These are phyloP conservation scores for Cubamyces sp. DNA, from an alignment of 768 basidiomycete species.

Conservation along the genomic window DNA sequence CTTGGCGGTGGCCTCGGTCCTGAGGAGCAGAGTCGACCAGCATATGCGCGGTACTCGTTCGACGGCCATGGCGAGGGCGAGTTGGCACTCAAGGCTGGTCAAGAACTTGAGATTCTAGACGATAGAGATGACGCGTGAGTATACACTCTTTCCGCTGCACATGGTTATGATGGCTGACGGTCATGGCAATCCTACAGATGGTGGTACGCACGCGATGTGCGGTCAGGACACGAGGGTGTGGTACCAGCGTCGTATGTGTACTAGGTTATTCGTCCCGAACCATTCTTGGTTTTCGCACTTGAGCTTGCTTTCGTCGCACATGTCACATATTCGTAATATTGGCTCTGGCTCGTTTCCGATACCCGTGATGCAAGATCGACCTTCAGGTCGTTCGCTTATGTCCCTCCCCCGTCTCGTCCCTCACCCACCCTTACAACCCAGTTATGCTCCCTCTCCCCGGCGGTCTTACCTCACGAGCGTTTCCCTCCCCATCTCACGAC, in stretches of 20 bases:
- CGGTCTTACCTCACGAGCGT: background rate
- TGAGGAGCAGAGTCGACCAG: slow-evolving; percentile 74
- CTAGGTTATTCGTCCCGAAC: slow-evolving; percentile 43
- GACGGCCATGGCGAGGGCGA: slow-evolving; percentile 82
- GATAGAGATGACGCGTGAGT: slow-evolving; percentile 81
- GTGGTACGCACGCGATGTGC: slow-evolving; percentile 90
- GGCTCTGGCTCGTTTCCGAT: slow-evolving; percentile 30
- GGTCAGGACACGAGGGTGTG: slow-evolving; percentile 83
- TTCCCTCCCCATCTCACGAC: slow-evolving; percentile 3
- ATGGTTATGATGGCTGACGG: slow-evolving; percentile 24
- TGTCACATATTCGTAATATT: slow-evolving; percentile 29
- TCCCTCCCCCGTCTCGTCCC: slow-evolving; percentile 1
- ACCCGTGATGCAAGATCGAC: slow-evolving; percentile 45
- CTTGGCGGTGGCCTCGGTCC: slow-evolving; percentile 60
- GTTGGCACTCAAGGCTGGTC: slow-evolving; percentile 66
- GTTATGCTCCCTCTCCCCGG: background rate
- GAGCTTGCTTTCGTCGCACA: slow-evolving; percentile 32
- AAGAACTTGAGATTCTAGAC: slow-evolving; percentile 76
- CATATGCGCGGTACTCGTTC: slow-evolving; percentile 83
- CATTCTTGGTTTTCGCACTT: slow-evolving; percentile 24
- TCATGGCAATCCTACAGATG: slow-evolving; percentile 59
- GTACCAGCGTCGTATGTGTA: slow-evolving; percentile 92
- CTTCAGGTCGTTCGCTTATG: slow-evolving; percentile 40
- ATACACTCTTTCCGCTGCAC: background rate
- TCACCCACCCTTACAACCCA: no score